A percentile compares a stretch with the other conserved stretches of the same genome.
Evolutionary conservation across 208 protist species (phyloP).

Genomic region (Leishmania gerbilli): DNA sequence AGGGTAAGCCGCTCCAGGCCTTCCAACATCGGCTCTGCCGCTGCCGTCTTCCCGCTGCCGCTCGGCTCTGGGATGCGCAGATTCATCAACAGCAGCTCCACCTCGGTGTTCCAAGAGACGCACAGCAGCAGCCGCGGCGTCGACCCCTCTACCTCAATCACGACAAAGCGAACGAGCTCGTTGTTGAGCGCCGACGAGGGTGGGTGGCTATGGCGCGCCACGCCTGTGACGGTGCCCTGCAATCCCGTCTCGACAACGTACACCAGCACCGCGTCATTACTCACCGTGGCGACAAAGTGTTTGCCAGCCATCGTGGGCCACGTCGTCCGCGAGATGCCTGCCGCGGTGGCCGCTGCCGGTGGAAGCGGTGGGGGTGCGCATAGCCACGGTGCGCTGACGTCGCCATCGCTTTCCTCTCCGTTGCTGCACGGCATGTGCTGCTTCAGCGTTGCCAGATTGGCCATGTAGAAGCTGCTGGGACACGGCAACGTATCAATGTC

Average conservation of each 20-base stretch:
- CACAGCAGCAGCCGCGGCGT: conserved; percentile 44
- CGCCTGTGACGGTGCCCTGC: conserved; percentile 22
- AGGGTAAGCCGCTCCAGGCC: conserved; percentile 40
- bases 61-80: conserved; percentile 19
- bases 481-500: conserved; percentile 43
- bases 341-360: conserved; percentile 5
- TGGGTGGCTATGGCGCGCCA: conserved; percentile 39
- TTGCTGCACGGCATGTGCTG: conserved; percentile 9
- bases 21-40: conserved; percentile 9
- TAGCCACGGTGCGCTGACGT: conserved; percentile 21
- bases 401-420: neutral
- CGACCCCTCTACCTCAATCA: conserved; percentile 25
- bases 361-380: conserved; percentile 18
- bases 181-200: conserved; percentile 31
- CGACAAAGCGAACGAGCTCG: conserved; percentile 54
- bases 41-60: neutral
- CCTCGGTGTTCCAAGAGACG: conserved; percentile 52
- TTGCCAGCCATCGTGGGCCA: conserved; percentile 31
- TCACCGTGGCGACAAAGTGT: conserved; percentile 55
- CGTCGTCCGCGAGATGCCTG: conserved; percentile 17
- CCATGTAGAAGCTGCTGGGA: conserved; percentile 33
- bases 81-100: conserved; percentile 59
- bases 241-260: conserved; percentile 43
- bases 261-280: conserved; percentile 45
- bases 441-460: conserved; percentile 7